Base-by-base conservation (phyloP, 1,284 basidiomycete genomes). In the Fomitopsis palustris region DNA sequence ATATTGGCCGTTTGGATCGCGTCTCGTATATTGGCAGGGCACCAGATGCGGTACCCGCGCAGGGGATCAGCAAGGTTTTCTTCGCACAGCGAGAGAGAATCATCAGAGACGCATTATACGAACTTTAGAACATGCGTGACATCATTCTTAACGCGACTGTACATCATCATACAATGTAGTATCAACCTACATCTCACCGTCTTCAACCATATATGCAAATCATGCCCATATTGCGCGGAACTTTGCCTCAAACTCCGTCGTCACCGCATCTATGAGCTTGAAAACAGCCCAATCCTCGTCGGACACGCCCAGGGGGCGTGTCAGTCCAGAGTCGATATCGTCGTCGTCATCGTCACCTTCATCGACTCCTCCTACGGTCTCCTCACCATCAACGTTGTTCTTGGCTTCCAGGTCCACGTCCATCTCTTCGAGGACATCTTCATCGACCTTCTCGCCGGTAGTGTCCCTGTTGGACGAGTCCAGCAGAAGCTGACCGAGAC, bases 51-150 rank as follows among this genome's bases (percentile, higher is more conserved):
- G 78, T 94, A 10, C 88, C 91, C 37, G 93, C 86, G 7, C 86
- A 88, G n/a, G 93, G 91, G 0, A 83, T 88, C 59, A 87, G 87
- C 42, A 83, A 78, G 67, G 71, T 88, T 57, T 92, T 93, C 74
- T 78, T 78, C 61, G 74, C 63, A 16, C 88, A 95, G 71, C 87
- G 88, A 72, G 79, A 77, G 63, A 77, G 71, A 58, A 77, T 94
- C 33, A 61, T 91, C 21, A 78, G 80, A 33, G 75, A 74, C 33
- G 83, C 83, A 2, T 90, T 92, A 66, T 74, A 77, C 1, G 56
- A 10, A 21, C 37, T 55, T 3, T 33, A 29, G 25, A 21, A 16
- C 21, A 14, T 16, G 19, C 25, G 2, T 27, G 25, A 5, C 23
- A 45, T 27, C 9, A 5, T 21, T 25, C 23, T 4, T 45, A 7